Conservation (phyloP, 257 asterid species). For the Osmanthus fragrans region DNA sequence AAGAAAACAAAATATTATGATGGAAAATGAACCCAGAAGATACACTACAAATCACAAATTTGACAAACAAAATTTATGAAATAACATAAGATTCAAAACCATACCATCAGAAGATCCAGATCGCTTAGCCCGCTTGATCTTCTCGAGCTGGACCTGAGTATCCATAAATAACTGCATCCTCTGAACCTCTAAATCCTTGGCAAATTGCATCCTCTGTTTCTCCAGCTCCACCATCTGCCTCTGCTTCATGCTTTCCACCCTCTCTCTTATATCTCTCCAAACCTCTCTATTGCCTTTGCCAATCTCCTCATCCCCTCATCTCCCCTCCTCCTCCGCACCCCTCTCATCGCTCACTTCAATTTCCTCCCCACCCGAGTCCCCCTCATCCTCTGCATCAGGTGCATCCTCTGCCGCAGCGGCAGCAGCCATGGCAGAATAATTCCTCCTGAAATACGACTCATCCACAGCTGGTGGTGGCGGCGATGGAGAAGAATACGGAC, state of each 20-base stretch:
- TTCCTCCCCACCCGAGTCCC: slow-evolving; percentile 39
- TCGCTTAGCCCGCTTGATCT: slow-evolving; percentile 47
- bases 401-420: slow-evolving; percentile 54
- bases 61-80: slow-evolving; percentile 3
- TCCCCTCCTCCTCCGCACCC: slow-evolving; percentile 34
- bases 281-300: slow-evolving; percentile 63
- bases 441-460: slow-evolving; percentile 48
- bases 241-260: slow-evolving; percentile 65
- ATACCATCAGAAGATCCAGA: slow-evolving; percentile 53
- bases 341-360: slow-evolving; percentile 44
- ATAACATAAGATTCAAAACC: not conserved
- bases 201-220: slow-evolving; percentile 76
- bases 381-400: slow-evolving; percentile 38
- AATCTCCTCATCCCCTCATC: slow-evolving; percentile 48
- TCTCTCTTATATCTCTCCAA: slow-evolving; percentile 68
- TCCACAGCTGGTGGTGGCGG: slow-evolving; percentile 22
- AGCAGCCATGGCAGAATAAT: slow-evolving; percentile 61
- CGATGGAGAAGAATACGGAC: slow-evolving; percentile 35
- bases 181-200: slow-evolving; percentile 72
- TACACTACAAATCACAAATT: not conserved
- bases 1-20: slow-evolving; percentile 7
- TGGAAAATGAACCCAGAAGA: not conserved
- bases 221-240: slow-evolving; percentile 72
- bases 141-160: slow-evolving; percentile 62
- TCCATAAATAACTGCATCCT: slow-evolving; percentile 79